Percentiles rank a stretch among this genome's conserved stretches.
These are phyloP conservation scores for Rhipidocladum racemiflorum DNA, from an alignment of 176 grass and related monocot genomes.

Conservation along the genomic window DNA sequence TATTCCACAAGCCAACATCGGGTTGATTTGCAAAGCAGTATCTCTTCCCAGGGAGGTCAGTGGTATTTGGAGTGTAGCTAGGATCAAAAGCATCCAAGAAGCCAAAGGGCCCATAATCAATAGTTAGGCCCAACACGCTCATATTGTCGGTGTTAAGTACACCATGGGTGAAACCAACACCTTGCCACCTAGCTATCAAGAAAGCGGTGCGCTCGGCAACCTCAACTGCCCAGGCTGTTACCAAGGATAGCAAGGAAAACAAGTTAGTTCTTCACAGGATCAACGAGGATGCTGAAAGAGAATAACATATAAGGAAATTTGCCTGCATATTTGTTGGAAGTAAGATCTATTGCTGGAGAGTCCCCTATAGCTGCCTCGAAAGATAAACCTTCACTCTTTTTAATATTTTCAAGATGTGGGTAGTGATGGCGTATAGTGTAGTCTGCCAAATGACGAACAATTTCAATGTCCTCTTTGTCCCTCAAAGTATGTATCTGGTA, in stretches of 20 bases:
- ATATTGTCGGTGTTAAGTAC: constrained; percentile 99
- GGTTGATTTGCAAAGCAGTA: constrained; percentile 99
- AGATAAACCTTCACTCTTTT: constrained; percentile 82
- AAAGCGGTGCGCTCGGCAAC: constrained; percentile 90
- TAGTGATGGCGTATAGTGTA: constrained; percentile 80
- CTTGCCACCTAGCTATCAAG: constrained; percentile 90
- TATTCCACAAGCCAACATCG: constrained; percentile 94
- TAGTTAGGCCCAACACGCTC: constrained; percentile 93
- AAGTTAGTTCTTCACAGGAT: neutral
- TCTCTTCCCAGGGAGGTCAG: constrained; percentile 79
- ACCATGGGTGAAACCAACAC: constrained; percentile 97
- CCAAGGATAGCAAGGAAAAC: neutral
- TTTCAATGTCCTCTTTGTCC: constrained; percentile 72
- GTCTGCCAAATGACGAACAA: constrained; percentile 67
- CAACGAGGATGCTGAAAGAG: neutral
- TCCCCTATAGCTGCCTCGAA: constrained; percentile 71
- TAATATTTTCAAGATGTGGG: constrained; percentile 79
- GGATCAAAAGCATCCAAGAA: constrained; percentile 98
- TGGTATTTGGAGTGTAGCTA: constrained; percentile 88
- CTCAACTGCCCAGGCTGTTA: constrained; percentile 93
- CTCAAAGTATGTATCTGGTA: constrained; percentile 79
- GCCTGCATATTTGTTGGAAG: constrained; percentile 99
- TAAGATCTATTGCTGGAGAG: constrained; percentile 79
- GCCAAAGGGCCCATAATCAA: constrained; percentile 96
- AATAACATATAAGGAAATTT: neutral